Base-by-base conservation (phyloP, 495 filamentous ascomycete genomes). In the Penicillium steckii region DNA sequence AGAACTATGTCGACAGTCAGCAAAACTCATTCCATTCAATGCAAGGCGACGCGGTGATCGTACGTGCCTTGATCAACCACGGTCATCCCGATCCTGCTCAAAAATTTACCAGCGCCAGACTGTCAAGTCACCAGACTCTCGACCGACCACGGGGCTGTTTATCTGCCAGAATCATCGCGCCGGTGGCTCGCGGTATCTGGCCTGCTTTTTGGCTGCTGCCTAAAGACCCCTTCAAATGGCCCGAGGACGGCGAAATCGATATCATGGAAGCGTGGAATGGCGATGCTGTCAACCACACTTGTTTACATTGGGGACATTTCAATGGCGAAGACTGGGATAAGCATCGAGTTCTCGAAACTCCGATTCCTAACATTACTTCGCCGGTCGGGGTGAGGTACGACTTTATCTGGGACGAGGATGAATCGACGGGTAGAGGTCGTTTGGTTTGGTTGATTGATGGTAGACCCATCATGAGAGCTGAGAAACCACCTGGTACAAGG, bases 121-220 rank as follows among this genome's bases (percentile, higher is more conserved):
- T 65, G 9, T 60, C 59, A 29, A 65, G 62, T 46, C 59, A 38
- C 24, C 62, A 65, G 44, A 60, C 59, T 29, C 62, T 65, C 41
- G 25, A 45, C 26, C 59, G 62, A 50, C 48, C 59, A 47, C 59
- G 62, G 15, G 62, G 62, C 44, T 65, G 62, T 57, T 56, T 65
- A n/a, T 60, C 59, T 19, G 62, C 59, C 45, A 60, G 59, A 46
- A 65, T 65, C 43, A 62, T 41, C 8, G 59, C 62, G 41, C 62
- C 62, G 9, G 59, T 62, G 5, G 62, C 62, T 23, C 47, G 53
- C 27, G 62, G 62, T 50, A 65, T 65, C 53, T 65, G 62, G 62
- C 62, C 62, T 42, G 62, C 62, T 24, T 65, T 65, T 57, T 65
- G 62, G 62, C 56, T 65, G 62, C 62, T 65, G 55, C 62, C 62